Evolutionary conservation across 2,329 filamentous ascomycete species (phyloP).

Genomic region (Didymella pomorum): DNA sequence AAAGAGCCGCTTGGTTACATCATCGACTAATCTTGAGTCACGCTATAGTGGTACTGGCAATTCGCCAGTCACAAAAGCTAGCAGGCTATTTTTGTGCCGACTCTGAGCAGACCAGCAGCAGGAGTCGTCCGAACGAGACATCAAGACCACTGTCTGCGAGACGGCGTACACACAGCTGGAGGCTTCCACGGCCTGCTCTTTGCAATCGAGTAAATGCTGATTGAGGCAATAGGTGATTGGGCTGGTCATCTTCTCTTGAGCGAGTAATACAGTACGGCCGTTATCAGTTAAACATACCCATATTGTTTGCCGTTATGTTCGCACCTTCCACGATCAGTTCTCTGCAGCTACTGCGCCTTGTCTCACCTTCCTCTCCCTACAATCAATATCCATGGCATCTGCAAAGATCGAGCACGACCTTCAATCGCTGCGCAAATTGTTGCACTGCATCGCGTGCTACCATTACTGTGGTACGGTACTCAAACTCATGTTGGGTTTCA

Average conservation of each 20-base stretch:
- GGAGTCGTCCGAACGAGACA: neutral
- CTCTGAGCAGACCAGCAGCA: neutral
- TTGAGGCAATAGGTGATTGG: neutral
- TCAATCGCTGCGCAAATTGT: neutral
- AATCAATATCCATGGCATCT: neutral
- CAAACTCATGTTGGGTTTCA: neutral
- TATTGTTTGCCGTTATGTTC: neutral
- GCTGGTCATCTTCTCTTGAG: neutral
- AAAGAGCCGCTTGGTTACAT: neutral
- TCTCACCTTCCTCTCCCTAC: neutral
- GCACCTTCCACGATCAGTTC: neutral
- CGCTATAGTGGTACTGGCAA: neutral
- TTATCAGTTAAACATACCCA: neutral
- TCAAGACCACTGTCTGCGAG: too few relatives aligned
- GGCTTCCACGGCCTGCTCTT: neutral
- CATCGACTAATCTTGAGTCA: neutral
- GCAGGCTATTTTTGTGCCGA: neutral
- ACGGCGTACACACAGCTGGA: neutral
- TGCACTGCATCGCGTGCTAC: neutral
- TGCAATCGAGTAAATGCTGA: neutral
- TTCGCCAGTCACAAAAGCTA: neutral
- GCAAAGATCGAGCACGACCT: neutral
- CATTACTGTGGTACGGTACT: neutral
- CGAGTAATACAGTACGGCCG: neutral
- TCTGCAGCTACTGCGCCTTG: neutral